These are phyloP conservation scores for Fusarium hostae DNA, from an alignment of 2,329 filamentous ascomycete genomes.

Conservation along the genomic window DNA sequence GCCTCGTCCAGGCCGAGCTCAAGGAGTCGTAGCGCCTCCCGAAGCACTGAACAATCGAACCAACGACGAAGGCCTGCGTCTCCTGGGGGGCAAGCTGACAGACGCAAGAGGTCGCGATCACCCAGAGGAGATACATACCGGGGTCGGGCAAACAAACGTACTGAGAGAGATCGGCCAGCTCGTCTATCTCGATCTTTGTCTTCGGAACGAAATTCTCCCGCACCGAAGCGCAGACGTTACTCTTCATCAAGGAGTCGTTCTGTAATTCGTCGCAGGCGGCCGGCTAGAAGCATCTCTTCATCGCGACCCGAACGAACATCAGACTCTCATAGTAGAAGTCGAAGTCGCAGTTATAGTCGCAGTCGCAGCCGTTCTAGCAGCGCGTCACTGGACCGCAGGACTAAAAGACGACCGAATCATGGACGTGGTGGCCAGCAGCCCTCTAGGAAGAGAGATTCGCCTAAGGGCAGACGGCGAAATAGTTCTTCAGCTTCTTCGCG, in stretches of 20 bases:
- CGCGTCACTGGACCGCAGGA: constrained; percentile 35
- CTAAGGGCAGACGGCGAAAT: constrained; percentile 56
- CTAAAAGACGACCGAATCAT: constrained; percentile 16
- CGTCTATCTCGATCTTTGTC: constrained; percentile 52
- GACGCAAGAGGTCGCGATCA: constrained; percentile 56
- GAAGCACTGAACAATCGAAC: constrained; percentile 47
- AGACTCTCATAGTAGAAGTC: constrained; percentile 47
- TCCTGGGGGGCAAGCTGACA: constrained; percentile 47
- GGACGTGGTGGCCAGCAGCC: constrained; percentile 17
- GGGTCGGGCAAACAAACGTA: constrained; percentile 37
- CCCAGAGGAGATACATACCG: constrained; percentile 47
- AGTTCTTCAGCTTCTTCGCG: constrained; percentile 64
- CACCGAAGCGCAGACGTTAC: constrained; percentile 62
- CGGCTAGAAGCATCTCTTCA: constrained; percentile 51
- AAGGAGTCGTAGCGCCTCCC: constrained; percentile 48
- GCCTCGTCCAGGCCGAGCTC: constrained; percentile 49
- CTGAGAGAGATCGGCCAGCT: constrained; percentile 36
- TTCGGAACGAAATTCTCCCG: constrained; percentile 54
- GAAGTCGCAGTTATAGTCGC: constrained; percentile 26
- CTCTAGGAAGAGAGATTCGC: constrained; percentile 30
- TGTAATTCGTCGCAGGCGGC: constrained; percentile 52
- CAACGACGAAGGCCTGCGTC: constrained; percentile 50
- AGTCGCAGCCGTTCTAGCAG: constrained; percentile 34
- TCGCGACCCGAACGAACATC: constrained; percentile 55
- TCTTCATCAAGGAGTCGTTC: constrained; percentile 62